Percentiles rank a stretch among this genome's conserved stretches.
Evolutionary conservation across 345 rosid species (phyloP).

Genomic region (Psidium guajava): DNA sequence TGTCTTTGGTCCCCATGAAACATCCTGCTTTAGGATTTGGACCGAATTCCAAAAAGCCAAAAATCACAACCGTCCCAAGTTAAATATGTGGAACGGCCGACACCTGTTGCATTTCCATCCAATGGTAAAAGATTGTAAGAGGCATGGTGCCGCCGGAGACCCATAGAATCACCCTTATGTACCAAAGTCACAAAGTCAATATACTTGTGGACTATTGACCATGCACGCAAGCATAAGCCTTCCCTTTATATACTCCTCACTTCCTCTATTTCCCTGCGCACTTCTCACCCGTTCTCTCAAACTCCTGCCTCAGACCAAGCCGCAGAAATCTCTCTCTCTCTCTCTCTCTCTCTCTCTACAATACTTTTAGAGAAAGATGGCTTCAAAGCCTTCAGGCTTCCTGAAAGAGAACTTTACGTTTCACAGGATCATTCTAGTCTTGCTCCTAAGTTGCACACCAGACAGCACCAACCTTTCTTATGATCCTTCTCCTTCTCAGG

Average conservation of each 20-base stretch:
- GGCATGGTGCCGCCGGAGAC: neutral
- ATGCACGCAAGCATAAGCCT: constrained; percentile 40
- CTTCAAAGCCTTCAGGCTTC: constrained; percentile 14
- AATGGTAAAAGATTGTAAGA: neutral
- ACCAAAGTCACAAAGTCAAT: neutral
- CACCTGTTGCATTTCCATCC: neutral
- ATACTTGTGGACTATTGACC: constrained; percentile 1
- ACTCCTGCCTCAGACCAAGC: constrained; percentile 2
- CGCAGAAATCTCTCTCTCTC: neutral
- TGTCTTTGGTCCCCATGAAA: neutral
- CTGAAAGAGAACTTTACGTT: constrained; percentile 28
- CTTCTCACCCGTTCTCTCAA: constrained; percentile 20
- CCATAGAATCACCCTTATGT: neutral
- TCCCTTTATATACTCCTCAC: constrained; percentile 61
- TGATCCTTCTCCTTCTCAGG: constrained; percentile 15
- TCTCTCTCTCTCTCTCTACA: neutral
- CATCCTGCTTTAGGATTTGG: neutral
- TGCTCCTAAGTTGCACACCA: constrained; percentile 51
- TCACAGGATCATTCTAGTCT: constrained; percentile 33
- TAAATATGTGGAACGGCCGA: neutral
- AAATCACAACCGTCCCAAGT: neutral
- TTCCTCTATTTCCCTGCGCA: constrained; percentile 20
- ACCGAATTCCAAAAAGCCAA: neutral
- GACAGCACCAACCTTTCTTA: constrained; percentile 38
- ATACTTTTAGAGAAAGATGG: neutral